These are phyloP conservation scores for Penicillium capsulatum DNA, from an alignment of 2,329 filamentous ascomycete species.

Conservation along the genomic window DNA sequence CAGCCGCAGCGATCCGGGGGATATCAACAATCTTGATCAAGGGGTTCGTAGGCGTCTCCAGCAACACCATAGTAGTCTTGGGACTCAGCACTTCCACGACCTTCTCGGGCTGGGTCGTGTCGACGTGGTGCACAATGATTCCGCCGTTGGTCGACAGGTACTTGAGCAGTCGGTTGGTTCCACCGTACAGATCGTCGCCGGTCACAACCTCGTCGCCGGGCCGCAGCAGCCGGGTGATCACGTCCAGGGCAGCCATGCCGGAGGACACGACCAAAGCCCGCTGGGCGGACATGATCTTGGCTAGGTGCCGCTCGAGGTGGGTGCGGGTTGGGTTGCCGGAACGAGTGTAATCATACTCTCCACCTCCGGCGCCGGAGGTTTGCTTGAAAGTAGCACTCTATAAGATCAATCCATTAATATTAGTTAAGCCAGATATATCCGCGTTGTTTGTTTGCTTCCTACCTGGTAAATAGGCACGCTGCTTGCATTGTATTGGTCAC, in stretches of 20 bases:
- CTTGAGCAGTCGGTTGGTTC: conserved; percentile 87
- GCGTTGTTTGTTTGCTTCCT: conserved; percentile 8
- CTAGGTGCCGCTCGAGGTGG: conserved; percentile 91
- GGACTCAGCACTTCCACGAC: conserved; percentile 65
- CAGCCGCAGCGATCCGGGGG: conserved; percentile 67
- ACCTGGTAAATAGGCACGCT: conserved; percentile 95
- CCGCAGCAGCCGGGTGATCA: conserved; percentile 83
- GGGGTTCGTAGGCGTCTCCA: conserved; percentile 96
- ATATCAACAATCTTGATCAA: conserved; percentile 98
- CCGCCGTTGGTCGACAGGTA: conserved; percentile 85
- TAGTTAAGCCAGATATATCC: neutral
- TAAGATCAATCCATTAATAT: conserved; percentile 1
- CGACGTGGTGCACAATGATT: conserved; percentile 92
- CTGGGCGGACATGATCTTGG: conserved; percentile 97
- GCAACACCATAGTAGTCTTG: conserved; percentile 91
- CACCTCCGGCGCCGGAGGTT: conserved; percentile 69
- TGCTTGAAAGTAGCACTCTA: conserved; percentile 97
- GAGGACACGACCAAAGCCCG: conserved; percentile 90
- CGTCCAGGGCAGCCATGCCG: conserved; percentile 95
- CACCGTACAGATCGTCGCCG: conserved; percentile 93
- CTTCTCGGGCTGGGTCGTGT: conserved; percentile 74
- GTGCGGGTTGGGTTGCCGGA: conserved; percentile 96
- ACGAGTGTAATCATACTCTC: conserved; percentile 96
- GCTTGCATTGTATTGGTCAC: conserved; percentile 94
- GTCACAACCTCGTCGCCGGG: conserved; percentile 97